Evolutionary conservation across 208 protist species (phyloP).

Genomic region (Wallacemonas rigidus): DNA sequence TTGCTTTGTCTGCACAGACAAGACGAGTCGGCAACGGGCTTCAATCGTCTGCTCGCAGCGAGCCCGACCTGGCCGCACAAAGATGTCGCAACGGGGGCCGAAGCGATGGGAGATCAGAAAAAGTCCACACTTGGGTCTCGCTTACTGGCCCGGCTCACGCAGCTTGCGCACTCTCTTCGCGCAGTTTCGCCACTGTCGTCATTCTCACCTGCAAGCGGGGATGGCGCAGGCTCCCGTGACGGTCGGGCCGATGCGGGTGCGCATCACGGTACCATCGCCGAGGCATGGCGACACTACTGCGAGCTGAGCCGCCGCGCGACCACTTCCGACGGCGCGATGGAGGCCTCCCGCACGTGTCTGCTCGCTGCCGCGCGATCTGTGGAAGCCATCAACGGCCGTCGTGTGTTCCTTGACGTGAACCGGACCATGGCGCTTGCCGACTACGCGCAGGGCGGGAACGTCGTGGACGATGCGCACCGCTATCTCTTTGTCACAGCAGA

Average conservation of each 20-base stretch:
- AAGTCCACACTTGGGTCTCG: too few relatives aligned
- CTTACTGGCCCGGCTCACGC: too few relatives aligned
- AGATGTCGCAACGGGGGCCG: too few relatives aligned
- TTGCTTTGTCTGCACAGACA: not conserved
- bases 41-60: constrained; percentile 10
- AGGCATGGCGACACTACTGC: constrained; percentile 9
- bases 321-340: not conserved
- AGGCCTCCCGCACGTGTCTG: not conserved
- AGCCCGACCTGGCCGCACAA: not conserved
- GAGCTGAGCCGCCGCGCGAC: not conserved
- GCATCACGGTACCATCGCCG: not conserved
- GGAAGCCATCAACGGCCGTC: constrained; percentile 6
- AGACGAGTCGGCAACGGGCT: constrained; percentile 13
- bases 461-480: not conserved
- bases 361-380: not conserved
- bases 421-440: constrained; percentile 2
- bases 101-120: too few relatives aligned
- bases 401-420: constrained; percentile 11
- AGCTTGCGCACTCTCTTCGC: too few relatives aligned
- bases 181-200: too few relatives aligned
- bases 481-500: constrained; percentile 10
- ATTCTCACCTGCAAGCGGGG: too few relatives aligned
- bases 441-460: not conserved
- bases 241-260: too few relatives aligned
- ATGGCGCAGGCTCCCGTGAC: too few relatives aligned